phyloP scores from a whole-genome alignment of 1,139 yeast species.

The Pneumocystis oryctolagi region DNA sequence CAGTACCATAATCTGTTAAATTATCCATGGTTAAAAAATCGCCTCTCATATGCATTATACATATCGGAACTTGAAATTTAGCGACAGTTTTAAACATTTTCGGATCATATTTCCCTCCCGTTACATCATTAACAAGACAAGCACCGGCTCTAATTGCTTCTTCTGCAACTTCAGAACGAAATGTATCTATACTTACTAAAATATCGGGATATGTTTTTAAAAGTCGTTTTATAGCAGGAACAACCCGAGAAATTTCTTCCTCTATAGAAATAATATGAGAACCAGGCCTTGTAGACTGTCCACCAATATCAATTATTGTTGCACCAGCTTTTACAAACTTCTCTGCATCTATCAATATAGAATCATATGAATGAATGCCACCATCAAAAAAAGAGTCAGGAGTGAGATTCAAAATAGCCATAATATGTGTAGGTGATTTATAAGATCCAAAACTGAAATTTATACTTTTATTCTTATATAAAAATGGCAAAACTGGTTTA shows the following conservation, averaged over 20 bases:
- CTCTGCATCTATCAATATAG: constrained; percentile 30
- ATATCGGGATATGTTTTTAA: constrained; percentile 36
- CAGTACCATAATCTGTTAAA: constrained; percentile 38
- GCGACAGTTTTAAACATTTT: constrained; percentile 55
- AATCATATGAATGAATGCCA: constrained; percentile 30
- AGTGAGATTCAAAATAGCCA: constrained; percentile 81
- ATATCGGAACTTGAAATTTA: constrained; percentile 50
- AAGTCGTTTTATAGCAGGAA: constrained; percentile 54
- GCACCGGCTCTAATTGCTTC: constrained; percentile 63
- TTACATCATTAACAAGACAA: constrained; percentile 79
- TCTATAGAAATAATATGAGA: constrained; percentile 41
- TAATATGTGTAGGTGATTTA: constrained; percentile 29
- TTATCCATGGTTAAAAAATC: constrained; percentile 57
- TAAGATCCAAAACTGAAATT: constrained; percentile 3
- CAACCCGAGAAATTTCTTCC: constrained; percentile 44
- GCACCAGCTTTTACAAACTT: constrained; percentile 42
- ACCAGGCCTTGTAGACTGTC: constrained; percentile 83
- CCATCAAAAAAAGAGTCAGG: constrained; percentile 97
- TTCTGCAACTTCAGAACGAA: constrained; percentile 58
- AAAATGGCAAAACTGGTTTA: constrained; percentile 17
- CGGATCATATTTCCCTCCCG: constrained; percentile 63
- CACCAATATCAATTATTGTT: constrained; percentile 74
- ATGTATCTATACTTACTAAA: constrained; percentile 71
- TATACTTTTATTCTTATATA: constrained; percentile 28
- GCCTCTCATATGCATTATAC: constrained; percentile 78